Base-by-base conservation (phyloP, 192 early-diverging fungal species). In the Gamsiella multidivaricata region DNA sequence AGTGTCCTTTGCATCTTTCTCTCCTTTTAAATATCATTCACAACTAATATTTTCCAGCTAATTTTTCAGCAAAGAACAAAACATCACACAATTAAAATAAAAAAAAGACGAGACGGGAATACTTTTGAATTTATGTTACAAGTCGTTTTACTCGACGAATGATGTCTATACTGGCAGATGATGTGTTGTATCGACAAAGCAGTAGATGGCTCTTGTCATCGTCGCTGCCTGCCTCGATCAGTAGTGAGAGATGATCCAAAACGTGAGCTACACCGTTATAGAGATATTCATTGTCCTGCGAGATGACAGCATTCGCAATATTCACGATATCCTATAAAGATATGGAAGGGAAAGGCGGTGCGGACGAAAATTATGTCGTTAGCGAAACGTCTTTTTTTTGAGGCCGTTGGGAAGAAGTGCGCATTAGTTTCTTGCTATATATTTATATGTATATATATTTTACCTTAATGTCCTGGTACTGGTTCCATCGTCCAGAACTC, bases 221-320 rank as follows among this genome's bases (percentile, higher is more conserved):
- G 2, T 25, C 41, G 2, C 15, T 29, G 10, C 22, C 23, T 18
- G 61, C 69, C 12, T 69, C 54, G 4, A 63, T 17, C 1, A 69
- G 37, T 0, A 78, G 37, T n/a, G 62, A 20, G 3, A 78, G 39
- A 29, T 78, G 66, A 4, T 78, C 65, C 3, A 78, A 32, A 17
- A 39, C 54, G 23, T 32, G 28, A 8, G 60, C 15, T 0, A 66
- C 74, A 15, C 42, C 39, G 41, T 62, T 56, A 37, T 55, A 46
- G 22, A 78, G 29, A 41, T 51, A 68, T 31, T 78, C 74, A 46
- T 78, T 78, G 42, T 78, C 74, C 54, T 78, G 74, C 22, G 53
- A 43, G 22, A 78, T 62, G 10, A 78, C 74, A 3, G 74, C 74
- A 0, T 49, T 23, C 14, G 65, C 65, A 12, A 69, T 42, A 41